A percentile compares a stretch with the other conserved stretches of the same genome.
Conservation (phyloP, 2,329 filamentous ascomycete species). For the Raffaelea ambrosiae region DNA sequence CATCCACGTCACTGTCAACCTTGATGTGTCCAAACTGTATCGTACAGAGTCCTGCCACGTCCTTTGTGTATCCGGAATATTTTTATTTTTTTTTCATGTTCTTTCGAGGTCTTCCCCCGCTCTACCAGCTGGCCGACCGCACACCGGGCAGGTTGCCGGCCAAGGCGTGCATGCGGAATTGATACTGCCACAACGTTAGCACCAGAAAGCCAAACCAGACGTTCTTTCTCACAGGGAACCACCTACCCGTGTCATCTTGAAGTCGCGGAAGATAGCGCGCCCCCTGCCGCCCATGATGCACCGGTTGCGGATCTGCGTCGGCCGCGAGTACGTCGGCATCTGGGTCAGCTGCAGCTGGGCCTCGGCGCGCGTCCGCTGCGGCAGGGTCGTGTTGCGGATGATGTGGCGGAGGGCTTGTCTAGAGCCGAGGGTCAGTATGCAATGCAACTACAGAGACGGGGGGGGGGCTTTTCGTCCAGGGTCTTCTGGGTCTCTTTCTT, state of each 20-base stretch:
- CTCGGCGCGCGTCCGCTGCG: slow-evolving; percentile 73
- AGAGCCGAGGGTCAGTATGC: too few relatives aligned
- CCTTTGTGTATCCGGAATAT: not conserved
- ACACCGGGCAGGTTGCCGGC: slow-evolving; percentile 83
- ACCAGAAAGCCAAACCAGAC: not conserved
- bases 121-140: slow-evolving; percentile 92
- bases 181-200: slow-evolving; percentile 54
- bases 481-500: too few relatives aligned
- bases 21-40: too few relatives aligned
- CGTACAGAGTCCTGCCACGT: not conserved
- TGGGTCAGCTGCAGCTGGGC: slow-evolving; percentile 87
- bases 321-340: slow-evolving; percentile 93
- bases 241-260: slow-evolving; percentile 83
- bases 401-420: slow-evolving; percentile 93
- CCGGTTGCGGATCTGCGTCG: slow-evolving; percentile 88
- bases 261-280: slow-evolving; percentile 84
- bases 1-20: too few relatives aligned
- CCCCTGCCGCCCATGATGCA: slow-evolving; percentile 89
- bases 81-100: too few relatives aligned
- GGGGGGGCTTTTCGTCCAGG: too few relatives aligned
- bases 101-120: too few relatives aligned
- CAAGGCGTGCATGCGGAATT: slow-evolving; percentile 85
- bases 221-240: not conserved
- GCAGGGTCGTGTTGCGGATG: slow-evolving; percentile 83
- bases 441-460: too few relatives aligned